phyloP scores from a whole-genome alignment of 2,329 filamentous ascomycete genomes.

The Fonsecaea multimorphosa region DNA sequence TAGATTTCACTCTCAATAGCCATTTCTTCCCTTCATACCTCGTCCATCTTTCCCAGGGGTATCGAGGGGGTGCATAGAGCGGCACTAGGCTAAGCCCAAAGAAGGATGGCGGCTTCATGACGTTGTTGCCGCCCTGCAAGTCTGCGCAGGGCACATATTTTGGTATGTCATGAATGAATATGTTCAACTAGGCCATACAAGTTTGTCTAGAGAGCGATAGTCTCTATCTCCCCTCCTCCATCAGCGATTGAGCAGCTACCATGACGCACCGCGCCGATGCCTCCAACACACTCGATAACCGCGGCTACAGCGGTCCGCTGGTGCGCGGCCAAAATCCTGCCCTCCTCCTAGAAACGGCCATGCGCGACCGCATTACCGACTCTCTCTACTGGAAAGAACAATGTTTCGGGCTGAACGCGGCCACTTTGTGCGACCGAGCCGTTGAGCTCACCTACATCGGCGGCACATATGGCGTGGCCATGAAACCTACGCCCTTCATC shows the following conservation, averaged over 20 bases:
- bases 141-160: neutral
- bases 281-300: constrained; percentile 79
- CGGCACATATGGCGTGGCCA: constrained; percentile 81
- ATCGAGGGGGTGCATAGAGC: neutral
- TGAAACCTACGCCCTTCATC: constrained; percentile 87
- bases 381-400: constrained; percentile 99
- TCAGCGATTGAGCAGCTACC: constrained; percentile 45
- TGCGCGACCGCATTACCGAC: constrained; percentile 93
- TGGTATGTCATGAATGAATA: neutral
- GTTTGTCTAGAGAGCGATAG: neutral
- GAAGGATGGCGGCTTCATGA: neutral
- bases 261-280: constrained; percentile 77
- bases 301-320: constrained; percentile 76
- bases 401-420: constrained; percentile 90
- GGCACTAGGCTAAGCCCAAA: neutral
- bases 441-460: constrained; percentile 83
- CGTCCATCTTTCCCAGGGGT: neutral
- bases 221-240: neutral
- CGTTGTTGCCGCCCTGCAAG: neutral
- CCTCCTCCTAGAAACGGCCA: constrained; percentile 94
- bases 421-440: constrained; percentile 83
- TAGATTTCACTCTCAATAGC: neutral
- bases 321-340: constrained; percentile 92
- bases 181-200: neutral
- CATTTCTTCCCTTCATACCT: neutral